Evolutionary conservation across 768 basidiomycete genomes (phyloP).

Genomic region (Suillus clintonianus): DNA sequence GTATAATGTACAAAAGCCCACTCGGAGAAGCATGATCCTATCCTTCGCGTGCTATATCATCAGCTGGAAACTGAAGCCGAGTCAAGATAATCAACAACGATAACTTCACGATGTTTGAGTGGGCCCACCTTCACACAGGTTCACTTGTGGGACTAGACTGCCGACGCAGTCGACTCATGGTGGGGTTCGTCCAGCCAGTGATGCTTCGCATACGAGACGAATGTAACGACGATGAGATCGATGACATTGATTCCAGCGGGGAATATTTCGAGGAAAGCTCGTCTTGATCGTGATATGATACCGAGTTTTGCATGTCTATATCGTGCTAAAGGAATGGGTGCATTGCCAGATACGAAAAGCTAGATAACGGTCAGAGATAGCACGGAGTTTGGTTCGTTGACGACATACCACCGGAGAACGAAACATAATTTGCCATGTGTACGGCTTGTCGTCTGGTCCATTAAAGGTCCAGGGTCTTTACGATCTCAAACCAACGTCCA

Average conservation of each 20-base stretch:
- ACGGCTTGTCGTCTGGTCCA: conserved; percentile 34
- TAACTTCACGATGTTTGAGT: neutral
- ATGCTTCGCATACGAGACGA: conserved; percentile 10
- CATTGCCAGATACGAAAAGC: conserved; percentile 34
- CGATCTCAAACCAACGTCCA: neutral
- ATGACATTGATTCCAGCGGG: conserved; percentile 32
- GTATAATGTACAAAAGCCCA: neutral
- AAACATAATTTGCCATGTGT: conserved; percentile 42
- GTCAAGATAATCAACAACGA: neutral
- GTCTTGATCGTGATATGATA: conserved; percentile 36
- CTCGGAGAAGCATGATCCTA: neutral
- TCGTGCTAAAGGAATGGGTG: conserved; percentile 31
- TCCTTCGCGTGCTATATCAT: neutral
- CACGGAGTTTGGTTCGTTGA: neutral
- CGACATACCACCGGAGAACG: conserved; percentile 37
- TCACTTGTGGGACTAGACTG: neutral
- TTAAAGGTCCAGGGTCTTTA: conserved; percentile 40
- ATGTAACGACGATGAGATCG: conserved; percentile 27
- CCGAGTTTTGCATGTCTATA: conserved; percentile 39
- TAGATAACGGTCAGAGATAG: conserved; percentile 10
- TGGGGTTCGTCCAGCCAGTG: neutral
- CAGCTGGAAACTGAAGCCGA: neutral
- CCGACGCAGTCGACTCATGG: neutral
- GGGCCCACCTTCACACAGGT: neutral
- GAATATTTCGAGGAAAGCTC: conserved; percentile 37